Evolutionary conservation across 225 moss, liverwort and hornwort genomes (phyloP).

Genomic region (Polytrichum formosum): DNA sequence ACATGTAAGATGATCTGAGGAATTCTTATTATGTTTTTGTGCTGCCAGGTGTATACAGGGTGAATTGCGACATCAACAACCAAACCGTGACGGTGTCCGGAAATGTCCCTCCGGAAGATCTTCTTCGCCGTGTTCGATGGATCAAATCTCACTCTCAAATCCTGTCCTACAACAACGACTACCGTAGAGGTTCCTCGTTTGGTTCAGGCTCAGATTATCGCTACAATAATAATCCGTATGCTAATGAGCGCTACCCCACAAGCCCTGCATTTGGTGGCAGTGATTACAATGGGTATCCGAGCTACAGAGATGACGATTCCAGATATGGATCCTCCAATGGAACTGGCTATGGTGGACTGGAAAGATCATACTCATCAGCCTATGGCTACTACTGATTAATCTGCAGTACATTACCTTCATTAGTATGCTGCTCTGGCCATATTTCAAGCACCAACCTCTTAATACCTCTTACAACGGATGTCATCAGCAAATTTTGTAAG

Average conservation of each 20-base stretch:
- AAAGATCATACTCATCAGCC: conserved; percentile 22
- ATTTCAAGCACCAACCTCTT: too few relatives aligned
- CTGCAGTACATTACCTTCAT: too few relatives aligned
- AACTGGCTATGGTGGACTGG: background rate
- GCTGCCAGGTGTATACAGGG: conserved; percentile 41
- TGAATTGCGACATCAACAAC: conserved; percentile 30
- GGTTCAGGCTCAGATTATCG: conserved; percentile 6
- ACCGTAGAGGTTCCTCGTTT: background rate
- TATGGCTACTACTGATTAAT: conserved; percentile 26
- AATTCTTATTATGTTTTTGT: too few relatives aligned
- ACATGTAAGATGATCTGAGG: too few relatives aligned
- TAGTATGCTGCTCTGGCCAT: too few relatives aligned
- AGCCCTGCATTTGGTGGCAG: conserved; percentile 5
- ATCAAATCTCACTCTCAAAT: conserved; percentile 33
- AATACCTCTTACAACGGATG: too few relatives aligned
- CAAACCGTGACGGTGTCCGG: conserved; percentile 48
- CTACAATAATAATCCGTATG: conserved; percentile 6
- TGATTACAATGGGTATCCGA: background rate
- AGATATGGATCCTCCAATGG: conserved; percentile 8
- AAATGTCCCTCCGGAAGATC: conserved; percentile 16
- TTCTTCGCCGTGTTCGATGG: conserved; percentile 43
- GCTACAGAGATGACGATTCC: conserved; percentile 1
- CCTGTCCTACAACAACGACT: conserved; percentile 25
- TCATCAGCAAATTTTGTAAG: too few relatives aligned
- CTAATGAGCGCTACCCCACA: conserved; percentile 18